Evolutionary conservation across 768 basidiomycete species (phyloP), one percentile per base, ranked within the genome.

Genomic region (Amanita jacksonii): DNA sequence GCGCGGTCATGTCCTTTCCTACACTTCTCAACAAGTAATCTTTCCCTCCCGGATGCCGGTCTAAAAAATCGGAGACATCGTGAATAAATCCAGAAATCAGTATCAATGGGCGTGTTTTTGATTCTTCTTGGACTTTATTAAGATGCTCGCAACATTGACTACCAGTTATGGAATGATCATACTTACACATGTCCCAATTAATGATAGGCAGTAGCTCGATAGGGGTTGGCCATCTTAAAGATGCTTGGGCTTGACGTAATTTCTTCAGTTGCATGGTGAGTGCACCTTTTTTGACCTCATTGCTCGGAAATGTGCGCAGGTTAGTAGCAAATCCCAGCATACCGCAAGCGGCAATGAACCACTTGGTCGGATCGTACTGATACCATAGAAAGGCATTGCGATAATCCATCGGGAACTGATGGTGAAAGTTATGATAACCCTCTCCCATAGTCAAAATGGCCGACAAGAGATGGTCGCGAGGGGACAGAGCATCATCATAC

Each of bases 311-410:
- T 28, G 76, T 71, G 52, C 83, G 80, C 47, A 96, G 72, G 57
- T 91, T 76, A 34, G 67, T 77, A n/a, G 91, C 91, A 23, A 91
- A 63, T 3, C 88, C 82, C 22, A 88, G 38, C 38, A 57, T 48
- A 16, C 68, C 70, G 52, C 79, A 81, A 31, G 67, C 50, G 15
- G 70, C 77, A 56, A 96, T 96, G 68, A 96, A 92, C 92, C 91
- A 93, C 65, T 94, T 92, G 3, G 91, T 92, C 3, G 89, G 89
- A 57, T 92, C 88, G 55, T 90, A 91, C 60, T 92, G 89, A 55
- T 82, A 85, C 82, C 81, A 85, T 15, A 69, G 60, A 51, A 74
- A 77, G 4, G 86, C 86, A 55, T 89, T 89, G 36, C 87, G 69
- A 63, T 78, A 85, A 56, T 86, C 84, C 82, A 82, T 85, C 7